phyloP scores from a whole-genome alignment of 2,329 filamentous ascomycete species.

The Fusarium bulbicola region DNA sequence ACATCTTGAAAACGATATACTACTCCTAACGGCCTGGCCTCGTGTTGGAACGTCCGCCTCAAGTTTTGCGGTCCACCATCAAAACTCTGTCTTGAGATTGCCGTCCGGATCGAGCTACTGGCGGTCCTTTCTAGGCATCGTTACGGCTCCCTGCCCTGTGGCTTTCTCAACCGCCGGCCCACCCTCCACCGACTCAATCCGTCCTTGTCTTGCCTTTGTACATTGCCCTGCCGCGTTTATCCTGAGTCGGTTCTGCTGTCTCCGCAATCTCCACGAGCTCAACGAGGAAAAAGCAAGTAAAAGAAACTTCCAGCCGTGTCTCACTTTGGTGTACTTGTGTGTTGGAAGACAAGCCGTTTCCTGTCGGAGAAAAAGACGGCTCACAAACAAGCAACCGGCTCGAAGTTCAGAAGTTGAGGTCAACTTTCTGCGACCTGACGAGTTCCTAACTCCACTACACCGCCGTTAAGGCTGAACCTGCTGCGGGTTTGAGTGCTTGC shows the following conservation, averaged over 20 bases:
- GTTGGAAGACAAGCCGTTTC: slow-evolving; percentile 28
- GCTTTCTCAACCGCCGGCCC: slow-evolving; percentile 30
- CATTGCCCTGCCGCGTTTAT: slow-evolving; percentile 30
- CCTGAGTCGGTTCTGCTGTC: slow-evolving; percentile 25
- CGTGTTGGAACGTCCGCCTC: slow-evolving; percentile 38
- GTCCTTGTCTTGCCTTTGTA: slow-evolving; percentile 27
- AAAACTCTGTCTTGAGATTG: slow-evolving; percentile 30
- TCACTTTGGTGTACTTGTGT: slow-evolving; percentile 33
- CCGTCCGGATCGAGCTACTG: slow-evolving; percentile 36
- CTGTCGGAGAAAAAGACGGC: slow-evolving; percentile 15
- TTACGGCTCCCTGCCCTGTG: slow-evolving; percentile 29
- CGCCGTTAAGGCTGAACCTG: slow-evolving; percentile 19
- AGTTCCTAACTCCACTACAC: slow-evolving; percentile 18
- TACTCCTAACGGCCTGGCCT: slow-evolving; percentile 40
- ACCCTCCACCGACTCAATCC: slow-evolving; percentile 32
- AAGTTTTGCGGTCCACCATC: slow-evolving; percentile 25
- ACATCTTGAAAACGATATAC: slow-evolving; percentile 34
- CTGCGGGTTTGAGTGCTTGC: slow-evolving; percentile 30
- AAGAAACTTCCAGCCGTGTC: slow-evolving; percentile 38
- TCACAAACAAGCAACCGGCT: slow-evolving; percentile 27
- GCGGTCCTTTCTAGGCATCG: slow-evolving; percentile 26
- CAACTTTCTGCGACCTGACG: slow-evolving; percentile 25
- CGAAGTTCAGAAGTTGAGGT: slow-evolving; percentile 21
- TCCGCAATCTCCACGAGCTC: slow-evolving; percentile 40
- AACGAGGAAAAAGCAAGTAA: slow-evolving; percentile 37